A percentile compares a stretch with the other conserved stretches of the same genome.
Evolutionary conservation across 164 flowering plant species (phyloP).

Genomic region (Protea cynaroides): DNA sequence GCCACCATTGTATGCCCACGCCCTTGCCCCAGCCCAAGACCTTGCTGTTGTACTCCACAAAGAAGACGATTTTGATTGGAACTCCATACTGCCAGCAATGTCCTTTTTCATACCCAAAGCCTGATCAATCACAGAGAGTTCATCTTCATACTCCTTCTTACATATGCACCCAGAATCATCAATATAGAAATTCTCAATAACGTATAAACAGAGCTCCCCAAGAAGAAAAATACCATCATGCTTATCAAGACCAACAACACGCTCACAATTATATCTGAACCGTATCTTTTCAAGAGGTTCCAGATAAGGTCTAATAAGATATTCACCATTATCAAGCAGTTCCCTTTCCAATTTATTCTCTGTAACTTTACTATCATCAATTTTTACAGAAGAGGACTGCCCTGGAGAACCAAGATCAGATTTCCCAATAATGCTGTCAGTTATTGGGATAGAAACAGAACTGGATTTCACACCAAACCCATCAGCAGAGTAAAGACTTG

Average conservation of each 20-base stretch:
- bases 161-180: slow-evolving; percentile 82
- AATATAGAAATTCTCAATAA: slow-evolving; percentile 93
- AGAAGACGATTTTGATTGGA: slow-evolving; percentile 73
- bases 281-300: slow-evolving; percentile 87
- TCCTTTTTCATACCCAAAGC: slow-evolving; percentile 98
- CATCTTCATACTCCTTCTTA: slow-evolving; percentile 91
- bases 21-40: slow-evolving; percentile 77
- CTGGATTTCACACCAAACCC: slow-evolving; percentile 82
- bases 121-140: slow-evolving; percentile 95
- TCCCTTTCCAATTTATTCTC: slow-evolving; percentile 81
- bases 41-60: slow-evolving; percentile 57
- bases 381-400: slow-evolving; percentile 56
- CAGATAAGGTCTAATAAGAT: slow-evolving; percentile 85
- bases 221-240: slow-evolving; percentile 98
- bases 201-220: slow-evolving; percentile 81
- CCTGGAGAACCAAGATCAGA: slow-evolving; percentile 77
- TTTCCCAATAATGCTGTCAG: slow-evolving; percentile 55
- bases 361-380: slow-evolving; percentile 43
- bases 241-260: slow-evolving; percentile 95
- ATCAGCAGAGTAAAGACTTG: slow-evolving; percentile 87
- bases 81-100: slow-evolving; percentile 51
- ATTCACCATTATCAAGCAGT: slow-evolving; percentile 87
- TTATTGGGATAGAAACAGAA: slow-evolving; percentile 48
- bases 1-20: slow-evolving; percentile 98
- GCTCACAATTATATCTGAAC: slow-evolving; percentile 87